A percentile compares a stretch with the other conserved stretches of the same genome.
phyloP scores from a whole-genome alignment of 2,329 filamentous ascomycete species.

The Xylaria sp. region DNA sequence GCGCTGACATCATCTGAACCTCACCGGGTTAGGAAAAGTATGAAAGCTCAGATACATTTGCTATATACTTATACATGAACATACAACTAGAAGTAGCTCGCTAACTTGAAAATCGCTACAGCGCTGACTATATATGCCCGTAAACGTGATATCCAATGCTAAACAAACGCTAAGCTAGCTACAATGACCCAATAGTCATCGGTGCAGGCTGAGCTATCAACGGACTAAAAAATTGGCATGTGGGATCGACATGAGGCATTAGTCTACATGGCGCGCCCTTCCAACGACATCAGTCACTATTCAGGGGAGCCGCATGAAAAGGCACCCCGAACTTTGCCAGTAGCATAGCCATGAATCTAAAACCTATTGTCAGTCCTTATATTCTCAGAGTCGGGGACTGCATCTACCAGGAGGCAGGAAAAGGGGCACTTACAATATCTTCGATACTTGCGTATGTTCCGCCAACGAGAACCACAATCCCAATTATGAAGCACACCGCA shows the following conservation, averaged over 20 bases:
- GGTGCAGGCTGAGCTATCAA: conserved; percentile 5
- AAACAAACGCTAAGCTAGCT: conserved; percentile 6
- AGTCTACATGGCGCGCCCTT: conserved; percentile 18
- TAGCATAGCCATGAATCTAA: conserved; percentile 42
- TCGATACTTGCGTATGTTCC: conserved; percentile 49
- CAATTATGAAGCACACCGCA: conserved; percentile 45
- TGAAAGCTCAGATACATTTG: no score
- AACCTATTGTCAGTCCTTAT: conserved; percentile 21
- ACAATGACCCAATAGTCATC: neutral
- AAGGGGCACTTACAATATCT: conserved; percentile 48
- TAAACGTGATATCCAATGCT: conserved; percentile 14
- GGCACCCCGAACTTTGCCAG: conserved; percentile 41
- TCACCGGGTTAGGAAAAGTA: neutral
- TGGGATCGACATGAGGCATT: neutral
- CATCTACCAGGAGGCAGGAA: neutral
- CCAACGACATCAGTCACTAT: conserved; percentile 17
- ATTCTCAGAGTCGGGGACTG: neutral
- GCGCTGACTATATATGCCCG: conserved; percentile 3
- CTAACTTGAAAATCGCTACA: conserved; percentile 3
- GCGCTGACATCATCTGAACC: neutral
- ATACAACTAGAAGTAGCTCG: conserved; percentile 17
- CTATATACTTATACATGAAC: neutral
- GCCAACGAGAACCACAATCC: conserved; percentile 47
- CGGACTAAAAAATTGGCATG: neutral
- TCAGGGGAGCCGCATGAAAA: conserved; percentile 36